phyloP scores from a whole-genome alignment of 805 yeast genomes.

The Cyberlindnera suaveolens region DNA sequence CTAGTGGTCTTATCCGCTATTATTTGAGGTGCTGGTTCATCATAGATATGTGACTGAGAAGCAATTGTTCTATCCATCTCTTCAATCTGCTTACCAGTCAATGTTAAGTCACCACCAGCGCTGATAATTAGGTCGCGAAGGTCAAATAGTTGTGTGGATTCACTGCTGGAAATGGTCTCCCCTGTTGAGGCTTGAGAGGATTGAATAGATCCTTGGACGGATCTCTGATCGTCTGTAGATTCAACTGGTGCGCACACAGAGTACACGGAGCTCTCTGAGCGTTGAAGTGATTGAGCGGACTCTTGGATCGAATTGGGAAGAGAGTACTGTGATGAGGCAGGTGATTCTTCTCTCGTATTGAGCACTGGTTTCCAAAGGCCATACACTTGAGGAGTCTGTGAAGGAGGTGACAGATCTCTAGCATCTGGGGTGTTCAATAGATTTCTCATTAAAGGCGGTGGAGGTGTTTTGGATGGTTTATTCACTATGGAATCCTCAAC shows the following conservation, averaged over 20 bases:
- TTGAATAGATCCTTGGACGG: conserved; percentile 8
- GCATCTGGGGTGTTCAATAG: neutral
- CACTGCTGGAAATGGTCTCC: conserved; percentile 2
- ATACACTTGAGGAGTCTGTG: too few relatives aligned
- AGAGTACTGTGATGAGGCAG: neutral
- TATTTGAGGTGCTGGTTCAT: conserved; percentile 2
- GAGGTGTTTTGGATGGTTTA: neutral
- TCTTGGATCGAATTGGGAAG: neutral
- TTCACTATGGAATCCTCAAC: too few relatives aligned
- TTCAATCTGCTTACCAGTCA: conserved; percentile 3
- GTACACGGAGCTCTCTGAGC: neutral
- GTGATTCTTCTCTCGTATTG: too few relatives aligned
- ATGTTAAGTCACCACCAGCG: conserved; percentile 8
- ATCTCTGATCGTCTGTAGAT: neutral
- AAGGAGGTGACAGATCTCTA: too few relatives aligned
- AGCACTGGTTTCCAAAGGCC: too few relatives aligned
- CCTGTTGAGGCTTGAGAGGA: neutral
- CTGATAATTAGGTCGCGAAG: conserved; percentile 15
- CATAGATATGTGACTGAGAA: conserved; percentile 12
- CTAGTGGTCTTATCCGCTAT: neutral
- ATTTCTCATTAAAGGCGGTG: neutral
- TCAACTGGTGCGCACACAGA: neutral
- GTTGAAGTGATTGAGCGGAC: neutral
- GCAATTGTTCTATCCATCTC: conserved; percentile 12
- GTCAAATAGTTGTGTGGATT: conserved; percentile 12